Conservation (phyloP, 441 rosid genomes). For the Gossypium trilobum region DNA sequence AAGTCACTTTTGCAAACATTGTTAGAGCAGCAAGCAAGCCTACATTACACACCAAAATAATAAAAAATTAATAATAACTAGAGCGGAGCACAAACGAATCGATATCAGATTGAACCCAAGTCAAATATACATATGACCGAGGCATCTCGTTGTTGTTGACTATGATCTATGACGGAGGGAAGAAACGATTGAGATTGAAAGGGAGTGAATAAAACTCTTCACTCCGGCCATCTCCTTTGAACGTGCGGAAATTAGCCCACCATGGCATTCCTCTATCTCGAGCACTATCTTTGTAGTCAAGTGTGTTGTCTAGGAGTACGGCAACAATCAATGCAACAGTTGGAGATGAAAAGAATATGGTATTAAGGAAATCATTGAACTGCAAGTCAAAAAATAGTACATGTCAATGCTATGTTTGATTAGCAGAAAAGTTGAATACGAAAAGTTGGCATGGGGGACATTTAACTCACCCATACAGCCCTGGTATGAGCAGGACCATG, state of each 20-base stretch:
- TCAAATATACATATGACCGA: conserved; percentile 14
- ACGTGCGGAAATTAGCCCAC: conserved; percentile 91
- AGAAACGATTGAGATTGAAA: conserved; percentile 89
- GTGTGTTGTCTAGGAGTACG: conserved; percentile 86
- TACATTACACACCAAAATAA: not conserved
- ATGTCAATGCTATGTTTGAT: not conserved
- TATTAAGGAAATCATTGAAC: conserved; percentile 96
- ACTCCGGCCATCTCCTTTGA: conserved; percentile 87
- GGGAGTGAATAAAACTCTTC: conserved; percentile 96
- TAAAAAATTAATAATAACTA: not conserved
- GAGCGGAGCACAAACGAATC: conserved; percentile 7
- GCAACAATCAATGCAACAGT: conserved; percentile 75
- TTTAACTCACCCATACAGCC: conserved; percentile 72
- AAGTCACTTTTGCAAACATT: conserved; percentile 1
- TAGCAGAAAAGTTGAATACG: not conserved
- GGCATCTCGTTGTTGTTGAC: not conserved
- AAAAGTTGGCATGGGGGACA: not conserved
- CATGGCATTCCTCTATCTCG: conserved; percentile 94
- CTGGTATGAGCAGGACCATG: conserved; percentile 90
- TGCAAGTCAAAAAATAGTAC: conserved; percentile 22
- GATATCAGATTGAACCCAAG: conserved; percentile 17
- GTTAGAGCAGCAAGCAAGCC: not conserved
- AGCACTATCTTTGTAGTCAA: conserved; percentile 82
- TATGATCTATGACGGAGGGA: conserved; percentile 75
- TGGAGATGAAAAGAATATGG: conserved; percentile 88